These are phyloP conservation scores for Bothriochloa decipiens DNA, from an alignment of 176 grass and related monocot species.

Conservation along the genomic window DNA sequence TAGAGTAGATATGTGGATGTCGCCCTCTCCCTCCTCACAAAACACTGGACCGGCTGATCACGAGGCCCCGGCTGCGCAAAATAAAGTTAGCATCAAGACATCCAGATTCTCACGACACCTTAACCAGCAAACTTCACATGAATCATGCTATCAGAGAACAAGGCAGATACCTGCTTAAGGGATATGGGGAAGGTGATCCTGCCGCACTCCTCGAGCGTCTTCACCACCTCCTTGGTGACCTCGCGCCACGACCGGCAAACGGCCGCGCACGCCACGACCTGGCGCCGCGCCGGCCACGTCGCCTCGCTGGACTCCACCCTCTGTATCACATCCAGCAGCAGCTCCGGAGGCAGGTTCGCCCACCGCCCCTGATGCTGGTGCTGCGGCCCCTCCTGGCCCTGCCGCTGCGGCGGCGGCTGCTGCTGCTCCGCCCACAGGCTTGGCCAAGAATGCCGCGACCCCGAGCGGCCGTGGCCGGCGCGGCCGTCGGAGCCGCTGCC, in stretches of 20 bases:
- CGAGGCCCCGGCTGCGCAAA: constrained; percentile 74
- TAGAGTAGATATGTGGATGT: constrained; percentile 89
- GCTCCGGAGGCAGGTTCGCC: constrained; percentile 89
- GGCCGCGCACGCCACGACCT: constrained; percentile 80
- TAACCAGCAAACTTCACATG: constrained; percentile 1
- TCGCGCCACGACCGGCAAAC: constrained; percentile 93
- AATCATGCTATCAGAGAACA: constrained; percentile 3
- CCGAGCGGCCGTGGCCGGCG: constrained; percentile 46
- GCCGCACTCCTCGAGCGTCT: constrained; percentile 79
- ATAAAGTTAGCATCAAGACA: constrained; percentile 39
- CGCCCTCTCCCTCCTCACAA: constrained; percentile 81
- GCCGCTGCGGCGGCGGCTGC: constrained; percentile 25
- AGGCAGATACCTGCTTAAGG: constrained; percentile 80
- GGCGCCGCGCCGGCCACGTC: constrained; percentile 78
- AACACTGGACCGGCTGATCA: constrained; percentile 87
- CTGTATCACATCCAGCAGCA: constrained; percentile 94
- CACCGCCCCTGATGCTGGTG: constrained; percentile 71
- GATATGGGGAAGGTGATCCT: constrained; percentile 97
- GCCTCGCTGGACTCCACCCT: constrained; percentile 86
- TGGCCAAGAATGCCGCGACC: constrained; percentile 64
- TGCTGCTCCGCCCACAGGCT: constrained; percentile 55
- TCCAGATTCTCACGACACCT: constrained; percentile 8
- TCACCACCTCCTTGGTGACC: constrained; percentile 91
- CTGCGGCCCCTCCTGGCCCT: constrained; percentile 50
- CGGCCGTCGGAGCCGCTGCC: constrained; percentile 44